These are phyloP conservation scores for Candida adriatica DNA, from an alignment of 805 yeast species.

Conservation along the genomic window DNA sequence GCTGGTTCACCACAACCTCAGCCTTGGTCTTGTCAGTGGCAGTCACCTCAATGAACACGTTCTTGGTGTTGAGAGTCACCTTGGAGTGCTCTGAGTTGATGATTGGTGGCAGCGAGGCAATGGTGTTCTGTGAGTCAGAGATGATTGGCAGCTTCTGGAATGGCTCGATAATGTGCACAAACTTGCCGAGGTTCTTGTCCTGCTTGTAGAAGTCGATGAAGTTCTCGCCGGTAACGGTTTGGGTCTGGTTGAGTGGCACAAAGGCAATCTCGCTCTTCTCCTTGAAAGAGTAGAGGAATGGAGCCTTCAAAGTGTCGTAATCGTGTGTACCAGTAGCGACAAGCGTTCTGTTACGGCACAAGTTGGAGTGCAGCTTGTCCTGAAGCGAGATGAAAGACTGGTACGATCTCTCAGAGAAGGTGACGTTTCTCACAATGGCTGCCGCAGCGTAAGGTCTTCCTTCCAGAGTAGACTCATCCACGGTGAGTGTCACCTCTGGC, in stretches of 20 bases:
- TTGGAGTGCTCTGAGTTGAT: slow-evolving; percentile 91
- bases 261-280: slow-evolving; percentile 72
- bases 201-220: slow-evolving; percentile 85
- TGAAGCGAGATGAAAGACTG: slow-evolving; percentile 94
- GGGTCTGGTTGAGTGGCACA: slow-evolving; percentile 66
- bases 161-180: slow-evolving; percentile 78
- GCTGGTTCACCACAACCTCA: slow-evolving; percentile 83
- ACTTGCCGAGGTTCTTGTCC: slow-evolving; percentile 87
- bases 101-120: slow-evolving; percentile 94
- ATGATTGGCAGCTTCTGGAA: slow-evolving; percentile 90
- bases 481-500: slow-evolving; percentile 58
- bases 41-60: slow-evolving; percentile 88
- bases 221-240: slow-evolving; percentile 64
- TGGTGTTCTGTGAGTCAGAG: slow-evolving; percentile 65
- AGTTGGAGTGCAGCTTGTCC: slow-evolving; percentile 90
- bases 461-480: slow-evolving; percentile 64
- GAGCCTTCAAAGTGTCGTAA: slow-evolving; percentile 68
- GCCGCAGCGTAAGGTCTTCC: slow-evolving; percentile 93
- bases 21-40: slow-evolving; percentile 95
- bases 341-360: slow-evolving; percentile 94
- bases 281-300: slow-evolving; percentile 83
- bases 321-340: slow-evolving; percentile 99
- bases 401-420: slow-evolving; percentile 77
- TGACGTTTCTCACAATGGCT: slow-evolving; percentile 82
- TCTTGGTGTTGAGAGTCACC: slow-evolving; percentile 75